Conservation (phyloP, 768 basidiomycete genomes). For the Leucocoprinus birnbaumii region DNA sequence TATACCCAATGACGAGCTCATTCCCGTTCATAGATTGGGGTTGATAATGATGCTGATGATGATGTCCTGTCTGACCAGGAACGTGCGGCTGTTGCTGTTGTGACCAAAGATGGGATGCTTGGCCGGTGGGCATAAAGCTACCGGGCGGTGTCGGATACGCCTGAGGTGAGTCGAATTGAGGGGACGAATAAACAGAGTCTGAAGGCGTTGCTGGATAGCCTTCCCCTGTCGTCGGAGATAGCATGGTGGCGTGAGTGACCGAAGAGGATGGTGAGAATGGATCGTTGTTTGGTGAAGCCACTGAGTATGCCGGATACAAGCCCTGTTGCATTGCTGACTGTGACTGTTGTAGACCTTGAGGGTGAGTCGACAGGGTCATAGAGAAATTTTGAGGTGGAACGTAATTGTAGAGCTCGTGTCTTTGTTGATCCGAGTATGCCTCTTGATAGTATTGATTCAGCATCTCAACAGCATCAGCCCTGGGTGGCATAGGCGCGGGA, state of each 20-base stretch:
- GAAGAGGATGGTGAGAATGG: not conserved
- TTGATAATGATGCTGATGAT: slow-evolving; percentile 14
- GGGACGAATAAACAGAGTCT: not conserved
- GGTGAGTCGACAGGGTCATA: not conserved
- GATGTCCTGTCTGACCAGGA: slow-evolving; percentile 10
- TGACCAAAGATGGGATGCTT: not conserved
- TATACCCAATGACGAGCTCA: not conserved
- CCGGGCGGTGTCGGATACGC: not conserved
- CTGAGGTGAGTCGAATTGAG: slow-evolving; percentile 1
- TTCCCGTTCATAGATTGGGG: not conserved
- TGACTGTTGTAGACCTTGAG: slow-evolving; percentile 2
- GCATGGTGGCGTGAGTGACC: not conserved
- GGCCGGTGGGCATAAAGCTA: not conserved
- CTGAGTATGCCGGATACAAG: not conserved
- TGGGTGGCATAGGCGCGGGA: slow-evolving; percentile 21
- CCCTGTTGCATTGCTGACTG: not conserved
- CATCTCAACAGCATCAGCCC: slow-evolving; percentile 20
- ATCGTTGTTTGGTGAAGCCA: slow-evolving; percentile 3
- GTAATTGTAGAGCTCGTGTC: slow-evolving; percentile 10
- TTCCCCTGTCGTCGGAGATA: not conserved
- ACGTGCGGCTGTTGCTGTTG: not conserved
- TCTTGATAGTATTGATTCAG: slow-evolving; percentile 23
- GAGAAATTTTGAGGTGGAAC: not conserved
- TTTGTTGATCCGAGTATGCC: slow-evolving; percentile 14
- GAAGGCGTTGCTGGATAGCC: not conserved